Evolutionary conservation across 2,329 filamentous ascomycete genomes (phyloP).

Genomic region (Alternaria gaisen): DNA sequence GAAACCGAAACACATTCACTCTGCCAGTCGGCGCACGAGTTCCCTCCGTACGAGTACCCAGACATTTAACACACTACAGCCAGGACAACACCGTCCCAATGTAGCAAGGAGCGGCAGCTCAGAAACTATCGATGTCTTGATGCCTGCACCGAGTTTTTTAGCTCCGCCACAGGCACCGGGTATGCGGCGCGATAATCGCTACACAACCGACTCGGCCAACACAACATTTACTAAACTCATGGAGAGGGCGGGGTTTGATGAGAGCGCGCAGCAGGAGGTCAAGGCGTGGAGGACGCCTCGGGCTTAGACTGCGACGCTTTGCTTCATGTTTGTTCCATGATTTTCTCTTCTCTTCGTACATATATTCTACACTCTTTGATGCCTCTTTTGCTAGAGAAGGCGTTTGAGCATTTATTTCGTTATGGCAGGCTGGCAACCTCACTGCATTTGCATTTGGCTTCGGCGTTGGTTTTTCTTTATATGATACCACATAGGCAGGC

Average conservation of each 20-base stretch:
- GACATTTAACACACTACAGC: constrained; percentile 13
- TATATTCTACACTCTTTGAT: background rate
- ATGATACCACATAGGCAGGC: constrained; percentile 23
- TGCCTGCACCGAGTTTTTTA: constrained; percentile 50
- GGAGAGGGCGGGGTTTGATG: constrained; percentile 54
- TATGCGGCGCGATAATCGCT: constrained; percentile 41
- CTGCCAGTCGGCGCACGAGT: constrained; percentile 24
- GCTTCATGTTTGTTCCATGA: background rate
- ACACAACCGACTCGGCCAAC: constrained; percentile 40
- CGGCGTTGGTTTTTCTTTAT: constrained; percentile 8
- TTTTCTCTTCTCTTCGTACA: background rate
- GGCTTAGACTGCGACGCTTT: background rate
- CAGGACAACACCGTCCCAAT: constrained; percentile 7
- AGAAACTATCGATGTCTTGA: constrained; percentile 57
- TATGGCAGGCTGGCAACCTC: background rate
- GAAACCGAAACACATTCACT: constrained; percentile 35
- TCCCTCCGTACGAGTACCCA: constrained; percentile 22
- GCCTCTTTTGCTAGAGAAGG: constrained; percentile 13
- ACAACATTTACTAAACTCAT: constrained; percentile 55
- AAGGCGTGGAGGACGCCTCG: constrained; percentile 35
- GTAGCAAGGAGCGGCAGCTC: constrained; percentile 44
- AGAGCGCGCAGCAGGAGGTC: constrained; percentile 38
- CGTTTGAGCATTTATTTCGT: constrained; percentile 8
- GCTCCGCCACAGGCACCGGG: constrained; percentile 42
- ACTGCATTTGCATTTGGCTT: background rate